phyloP scores from a whole-genome alignment of 768 basidiomycete species.

The Amanita rubescens region DNA sequence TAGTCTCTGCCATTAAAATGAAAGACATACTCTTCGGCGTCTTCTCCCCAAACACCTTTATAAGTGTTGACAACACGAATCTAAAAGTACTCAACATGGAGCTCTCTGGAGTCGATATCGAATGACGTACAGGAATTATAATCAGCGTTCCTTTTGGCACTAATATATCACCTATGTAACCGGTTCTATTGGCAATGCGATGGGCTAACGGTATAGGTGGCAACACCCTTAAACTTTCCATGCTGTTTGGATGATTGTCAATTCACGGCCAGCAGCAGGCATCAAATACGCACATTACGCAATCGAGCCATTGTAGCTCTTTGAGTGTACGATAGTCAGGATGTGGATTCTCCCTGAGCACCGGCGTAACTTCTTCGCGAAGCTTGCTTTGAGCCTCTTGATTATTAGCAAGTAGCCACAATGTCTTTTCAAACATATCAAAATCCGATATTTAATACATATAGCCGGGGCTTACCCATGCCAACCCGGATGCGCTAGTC shows the following conservation, averaged over 20 bases:
- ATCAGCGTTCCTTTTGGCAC: slow-evolving; percentile 37
- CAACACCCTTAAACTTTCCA: slow-evolving; percentile 32
- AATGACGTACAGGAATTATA: background rate
- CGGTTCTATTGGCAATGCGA: slow-evolving; percentile 29
- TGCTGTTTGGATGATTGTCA: slow-evolving; percentile 15
- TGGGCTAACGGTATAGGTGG: slow-evolving; percentile 33
- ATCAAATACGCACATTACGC: slow-evolving; percentile 19
- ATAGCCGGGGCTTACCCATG: slow-evolving; percentile 2
- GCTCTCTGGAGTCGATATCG: background rate
- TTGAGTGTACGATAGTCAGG: slow-evolving; percentile 35
- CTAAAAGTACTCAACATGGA: slow-evolving; percentile 15
- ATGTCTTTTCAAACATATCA: slow-evolving; percentile 19
- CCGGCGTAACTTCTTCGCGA: slow-evolving; percentile 34
- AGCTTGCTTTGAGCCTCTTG: slow-evolving; percentile 38
- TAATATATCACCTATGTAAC: slow-evolving; percentile 35
- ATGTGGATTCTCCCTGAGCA: slow-evolving; percentile 25
- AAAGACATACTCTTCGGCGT: slow-evolving; percentile 37
- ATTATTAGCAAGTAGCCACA: slow-evolving; percentile 42
- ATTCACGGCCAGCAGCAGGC: background rate
- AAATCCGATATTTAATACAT: slow-evolving; percentile 3
- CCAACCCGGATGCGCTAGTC: slow-evolving; percentile 32
- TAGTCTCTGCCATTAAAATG: too few species aligned
- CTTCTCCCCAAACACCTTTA: slow-evolving; percentile 42
- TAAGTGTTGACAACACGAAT: slow-evolving; percentile 45
- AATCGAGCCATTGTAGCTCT: slow-evolving; percentile 33